These are phyloP conservation scores for Avena sativa DNA, from an alignment of 176 grass and related monocot genomes.

Conservation along the genomic window DNA sequence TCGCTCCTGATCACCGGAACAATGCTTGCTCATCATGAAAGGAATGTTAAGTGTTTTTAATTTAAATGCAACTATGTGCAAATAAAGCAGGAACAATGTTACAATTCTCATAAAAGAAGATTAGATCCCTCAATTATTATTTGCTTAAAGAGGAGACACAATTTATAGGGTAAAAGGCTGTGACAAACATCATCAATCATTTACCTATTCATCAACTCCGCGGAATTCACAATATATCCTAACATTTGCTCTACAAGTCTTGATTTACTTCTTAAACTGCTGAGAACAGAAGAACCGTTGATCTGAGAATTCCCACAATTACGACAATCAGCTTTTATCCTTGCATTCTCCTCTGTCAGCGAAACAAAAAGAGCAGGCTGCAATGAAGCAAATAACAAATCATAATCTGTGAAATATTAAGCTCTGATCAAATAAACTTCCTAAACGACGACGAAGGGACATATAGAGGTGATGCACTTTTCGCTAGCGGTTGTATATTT, in stretches of 20 bases:
- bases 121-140: neutral
- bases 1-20: neutral
- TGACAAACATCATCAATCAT: slow-evolving; percentile 1
- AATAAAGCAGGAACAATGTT: neutral
- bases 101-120: neutral
- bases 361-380: slow-evolving; percentile 84
- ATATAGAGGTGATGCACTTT: slow-evolving; percentile 5
- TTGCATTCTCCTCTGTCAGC: slow-evolving; percentile 55
- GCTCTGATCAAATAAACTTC: neutral
- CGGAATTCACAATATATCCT: slow-evolving; percentile 60
- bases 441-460: neutral
- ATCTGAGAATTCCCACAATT: slow-evolving; percentile 31
- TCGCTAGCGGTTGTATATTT: neutral
- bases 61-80: neutral
- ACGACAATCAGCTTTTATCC: slow-evolving; percentile 40
- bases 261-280: slow-evolving; percentile 42
- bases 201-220: slow-evolving; percentile 62
- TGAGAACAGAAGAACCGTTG: slow-evolving; percentile 20
- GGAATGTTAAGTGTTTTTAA: neutral
- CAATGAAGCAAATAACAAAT: slow-evolving; percentile 32
- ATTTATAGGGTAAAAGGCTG: neutral
- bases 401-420: neutral
- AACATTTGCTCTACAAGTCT: slow-evolving; percentile 59
- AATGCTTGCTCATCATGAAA: neutral
- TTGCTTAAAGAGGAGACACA: neutral